phyloP scores from a whole-genome alignment of 2,329 filamentous ascomycete genomes.

The Gyromitra esculenta region DNA sequence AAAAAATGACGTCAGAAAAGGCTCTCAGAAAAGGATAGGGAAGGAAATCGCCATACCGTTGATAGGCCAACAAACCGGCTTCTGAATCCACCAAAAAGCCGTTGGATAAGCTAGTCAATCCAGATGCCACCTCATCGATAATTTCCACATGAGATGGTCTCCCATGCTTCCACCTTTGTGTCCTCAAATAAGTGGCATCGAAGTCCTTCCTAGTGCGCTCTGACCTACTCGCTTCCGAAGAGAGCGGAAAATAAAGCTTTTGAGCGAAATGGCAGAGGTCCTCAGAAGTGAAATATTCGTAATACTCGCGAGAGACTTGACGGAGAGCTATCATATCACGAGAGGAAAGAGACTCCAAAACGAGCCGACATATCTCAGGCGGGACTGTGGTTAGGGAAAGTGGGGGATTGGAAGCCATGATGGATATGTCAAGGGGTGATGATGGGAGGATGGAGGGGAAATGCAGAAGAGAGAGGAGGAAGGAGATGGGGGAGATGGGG shows the following conservation, averaged over 20 bases:
- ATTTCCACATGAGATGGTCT: slow-evolving; percentile 50
- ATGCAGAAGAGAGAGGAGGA: neutral
- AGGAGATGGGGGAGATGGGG: neutral
- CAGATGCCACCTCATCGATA: slow-evolving; percentile 50
- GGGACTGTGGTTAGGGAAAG: slow-evolving; percentile 46
- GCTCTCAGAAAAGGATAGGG: neutral
- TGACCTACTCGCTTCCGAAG: slow-evolving; percentile 39
- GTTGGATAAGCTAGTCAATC: slow-evolving; percentile 46
- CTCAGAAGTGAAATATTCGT: slow-evolving; percentile 50
- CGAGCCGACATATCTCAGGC: slow-evolving; percentile 40
- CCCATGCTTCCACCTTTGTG: slow-evolving; percentile 52
- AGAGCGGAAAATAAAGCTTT: slow-evolving; percentile 49
- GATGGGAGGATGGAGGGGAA: neutral
- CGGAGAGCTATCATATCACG: slow-evolving; percentile 60
- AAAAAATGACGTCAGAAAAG: slow-evolving; percentile 28
- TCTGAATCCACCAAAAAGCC: slow-evolving; percentile 50
- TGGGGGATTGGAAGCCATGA: slow-evolving; percentile 24
- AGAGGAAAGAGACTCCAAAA: slow-evolving; percentile 56
- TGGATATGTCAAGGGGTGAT: neutral
- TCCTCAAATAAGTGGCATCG: slow-evolving; percentile 45
- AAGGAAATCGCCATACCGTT: slow-evolving; percentile 44
- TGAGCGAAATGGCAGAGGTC: slow-evolving; percentile 53
- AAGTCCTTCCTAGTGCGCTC: slow-evolving; percentile 45
- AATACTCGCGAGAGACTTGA: slow-evolving; percentile 40
- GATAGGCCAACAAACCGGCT: slow-evolving; percentile 50